Percentiles rank a stretch among this genome's conserved stretches.
Conservation (phyloP, 805 yeast species). For the Starmerella kuoi region DNA sequence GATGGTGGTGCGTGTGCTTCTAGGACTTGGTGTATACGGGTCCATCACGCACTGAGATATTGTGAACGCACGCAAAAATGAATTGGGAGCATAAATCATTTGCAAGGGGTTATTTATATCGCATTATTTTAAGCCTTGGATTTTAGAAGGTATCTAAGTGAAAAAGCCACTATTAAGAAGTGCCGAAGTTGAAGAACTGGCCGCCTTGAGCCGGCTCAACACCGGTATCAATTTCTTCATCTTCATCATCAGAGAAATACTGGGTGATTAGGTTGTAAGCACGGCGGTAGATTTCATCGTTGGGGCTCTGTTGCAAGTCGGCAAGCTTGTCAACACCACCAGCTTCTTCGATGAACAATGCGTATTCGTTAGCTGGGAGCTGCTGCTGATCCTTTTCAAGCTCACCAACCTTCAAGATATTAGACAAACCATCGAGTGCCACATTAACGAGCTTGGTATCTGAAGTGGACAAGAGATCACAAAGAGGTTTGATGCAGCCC, state of each 20-base stretch:
- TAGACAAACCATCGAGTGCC: conserved; percentile 87
- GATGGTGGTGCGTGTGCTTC: no score
- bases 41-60: no score
- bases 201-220: conserved; percentile 65
- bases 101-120: no score
- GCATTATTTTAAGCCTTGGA: no score
- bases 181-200: conserved; percentile 80
- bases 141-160: no score
- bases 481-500: conserved; percentile 94
- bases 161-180: no score
- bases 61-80: no score
- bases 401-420: conserved; percentile 89
- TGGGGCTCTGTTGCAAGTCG: conserved; percentile 81
- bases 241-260: conserved; percentile 60
- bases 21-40: no score
- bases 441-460: conserved; percentile 90
- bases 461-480: conserved; percentile 78
- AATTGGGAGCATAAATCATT: no score
- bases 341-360: conserved; percentile 89
- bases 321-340: conserved; percentile 96
- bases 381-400: conserved; percentile 70
- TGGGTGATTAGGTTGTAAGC: conserved; percentile 83
- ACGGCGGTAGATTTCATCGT: conserved; percentile 83
- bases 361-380: conserved; percentile 65
- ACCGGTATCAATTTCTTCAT: conserved; percentile 52